Percentiles rank a stretch among this genome's conserved stretches.
These are phyloP conservation scores for Bipolaris gigantea DNA, from an alignment of 2,329 filamentous ascomycete species.

Conservation along the genomic window DNA sequence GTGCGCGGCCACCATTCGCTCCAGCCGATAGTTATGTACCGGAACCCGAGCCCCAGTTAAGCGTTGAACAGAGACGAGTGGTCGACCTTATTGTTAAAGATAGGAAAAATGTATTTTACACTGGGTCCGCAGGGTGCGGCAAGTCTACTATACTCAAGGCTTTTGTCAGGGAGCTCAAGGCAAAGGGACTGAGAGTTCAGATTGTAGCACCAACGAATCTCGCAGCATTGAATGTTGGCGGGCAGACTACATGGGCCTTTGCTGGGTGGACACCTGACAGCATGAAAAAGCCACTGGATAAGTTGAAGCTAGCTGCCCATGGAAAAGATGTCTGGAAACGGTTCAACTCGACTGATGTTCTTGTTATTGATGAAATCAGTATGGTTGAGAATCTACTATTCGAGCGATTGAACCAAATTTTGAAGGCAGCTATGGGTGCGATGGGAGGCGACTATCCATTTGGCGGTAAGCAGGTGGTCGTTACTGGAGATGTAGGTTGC, in stretches of 20 bases:
- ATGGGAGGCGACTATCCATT: constrained; percentile 33
- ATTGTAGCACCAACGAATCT: constrained; percentile 64
- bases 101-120: constrained; percentile 64
- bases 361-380: constrained; percentile 68
- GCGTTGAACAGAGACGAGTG: constrained; percentile 53
- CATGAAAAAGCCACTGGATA: constrained; percentile 48
- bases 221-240: constrained; percentile 60
- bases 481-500: constrained; percentile 55
- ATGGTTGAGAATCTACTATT: constrained; percentile 64
- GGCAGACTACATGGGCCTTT: constrained; percentile 60
- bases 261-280: constrained; percentile 58
- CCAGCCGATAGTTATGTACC: background rate
- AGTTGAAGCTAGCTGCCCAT: constrained; percentile 39
- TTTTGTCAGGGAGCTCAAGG: constrained; percentile 48
- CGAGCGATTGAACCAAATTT: constrained; percentile 53
- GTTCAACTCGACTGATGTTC: constrained; percentile 53
- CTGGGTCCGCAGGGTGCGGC: constrained; percentile 63
- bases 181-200: constrained; percentile 46
- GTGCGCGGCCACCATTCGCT: background rate
- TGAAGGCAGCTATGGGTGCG: constrained; percentile 45
- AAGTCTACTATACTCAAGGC: constrained; percentile 60
- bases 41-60: constrained; percentile 40
- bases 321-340: constrained; percentile 43
- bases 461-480: constrained; percentile 58
- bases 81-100: constrained; percentile 54